These are phyloP conservation scores for Linum usitatissimum DNA, from an alignment of 345 rosid genomes.

Conservation along the genomic window DNA sequence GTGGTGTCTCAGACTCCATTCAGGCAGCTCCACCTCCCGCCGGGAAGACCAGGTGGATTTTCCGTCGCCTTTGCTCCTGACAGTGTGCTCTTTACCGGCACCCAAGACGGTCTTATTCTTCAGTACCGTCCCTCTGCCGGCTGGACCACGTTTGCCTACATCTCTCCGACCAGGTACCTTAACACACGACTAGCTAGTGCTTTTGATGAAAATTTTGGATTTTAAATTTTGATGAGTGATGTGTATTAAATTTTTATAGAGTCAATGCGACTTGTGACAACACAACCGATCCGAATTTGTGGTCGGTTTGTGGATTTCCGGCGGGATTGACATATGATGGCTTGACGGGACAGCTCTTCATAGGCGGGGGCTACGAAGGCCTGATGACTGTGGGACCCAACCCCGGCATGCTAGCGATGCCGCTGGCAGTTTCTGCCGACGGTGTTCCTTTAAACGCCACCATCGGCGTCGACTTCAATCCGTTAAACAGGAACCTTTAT, in stretches of 20 bases:
- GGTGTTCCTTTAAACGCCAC: background rate
- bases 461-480: conserved; percentile 14
- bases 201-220: too few species aligned
- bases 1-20: too few species aligned
- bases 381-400: conserved; percentile 7
- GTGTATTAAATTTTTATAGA: background rate
- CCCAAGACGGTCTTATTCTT: background rate
- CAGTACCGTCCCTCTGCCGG: background rate
- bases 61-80: conserved; percentile 1
- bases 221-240: too few species aligned
- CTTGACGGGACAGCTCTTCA: background rate
- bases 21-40: background rate
- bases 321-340: background rate
- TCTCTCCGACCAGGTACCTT: background rate
- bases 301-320: background rate
- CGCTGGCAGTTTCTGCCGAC: conserved; percentile 7
- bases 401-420: conserved; percentile 6
- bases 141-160: background rate
- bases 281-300: background rate
- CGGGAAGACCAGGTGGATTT: background rate
- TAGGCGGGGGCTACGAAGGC: conserved; percentile 12
- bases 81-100: background rate
- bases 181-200: too few species aligned
- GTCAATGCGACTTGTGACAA: background rate
- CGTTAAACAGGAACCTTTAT: background rate